phyloP scores from a whole-genome alignment of 1,284 basidiomycete species.

The Amylostereum areolatum region DNA sequence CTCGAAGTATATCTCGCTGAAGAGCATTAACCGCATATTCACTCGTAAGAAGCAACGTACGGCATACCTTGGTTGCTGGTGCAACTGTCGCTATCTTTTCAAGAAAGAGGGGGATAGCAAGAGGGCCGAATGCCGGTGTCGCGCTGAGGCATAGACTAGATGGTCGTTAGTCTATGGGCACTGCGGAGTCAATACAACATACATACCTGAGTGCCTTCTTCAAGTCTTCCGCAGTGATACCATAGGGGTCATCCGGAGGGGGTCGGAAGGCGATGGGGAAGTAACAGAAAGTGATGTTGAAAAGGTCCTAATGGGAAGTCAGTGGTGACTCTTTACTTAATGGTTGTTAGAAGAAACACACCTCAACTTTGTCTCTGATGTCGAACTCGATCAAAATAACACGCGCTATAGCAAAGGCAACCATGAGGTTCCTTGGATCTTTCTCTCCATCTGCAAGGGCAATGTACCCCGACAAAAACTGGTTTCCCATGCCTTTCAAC shows the following conservation, averaged over 20 bases:
- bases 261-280: slow-evolving; percentile 98
- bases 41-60: slow-evolving; percentile 1
- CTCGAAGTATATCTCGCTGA: slow-evolving; percentile 78
- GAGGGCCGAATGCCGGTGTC: slow-evolving; percentile 76
- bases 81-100: slow-evolving; percentile 90
- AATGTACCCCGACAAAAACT: slow-evolving; percentile 77
- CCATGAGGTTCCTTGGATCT: slow-evolving; percentile 90
- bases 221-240: slow-evolving; percentile 87
- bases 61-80: slow-evolving; percentile 73
- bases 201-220: slow-evolving; percentile 65
- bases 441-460: slow-evolving; percentile 90
- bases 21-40: neutral
- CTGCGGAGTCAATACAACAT: no score
- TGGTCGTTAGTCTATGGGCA: no score
- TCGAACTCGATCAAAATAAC: slow-evolving; percentile 89
- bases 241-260: slow-evolving; percentile 91
- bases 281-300: slow-evolving; percentile 97
- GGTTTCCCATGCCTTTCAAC: slow-evolving; percentile 65
- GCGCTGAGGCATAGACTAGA: slow-evolving; percentile 62
- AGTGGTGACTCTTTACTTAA: neutral
- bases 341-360: slow-evolving; percentile 27
- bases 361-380: slow-evolving; percentile 69
- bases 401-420: slow-evolving; percentile 84
- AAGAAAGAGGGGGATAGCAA: slow-evolving; percentile 85
- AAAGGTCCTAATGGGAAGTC: slow-evolving; percentile 63